Base-by-base conservation (phyloP, 495 filamentous ascomycete species). In the Hyaloscypha bicolor region DNA sequence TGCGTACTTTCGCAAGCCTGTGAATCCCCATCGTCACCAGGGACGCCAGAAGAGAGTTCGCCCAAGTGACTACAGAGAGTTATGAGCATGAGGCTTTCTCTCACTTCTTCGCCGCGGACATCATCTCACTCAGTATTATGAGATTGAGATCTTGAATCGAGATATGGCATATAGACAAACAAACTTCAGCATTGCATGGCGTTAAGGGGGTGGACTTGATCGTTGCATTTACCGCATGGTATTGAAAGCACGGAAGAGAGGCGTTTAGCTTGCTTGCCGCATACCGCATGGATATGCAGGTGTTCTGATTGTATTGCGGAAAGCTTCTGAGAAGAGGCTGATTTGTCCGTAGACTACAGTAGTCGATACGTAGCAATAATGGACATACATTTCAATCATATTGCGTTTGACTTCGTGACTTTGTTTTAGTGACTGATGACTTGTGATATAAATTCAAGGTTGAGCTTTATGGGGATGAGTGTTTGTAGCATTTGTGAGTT, bases 1-100 rank as follows among this genome's bases (percentile, higher is more conserved):
- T 59, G 91, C 95, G 22, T 99, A 99, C 77, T 95, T 98, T 77
- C 88, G 95, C 25, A 94, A 96, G 74, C 95, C 95, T 2, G 91
- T 98, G 61, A 99, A 99, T 74, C 95, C 93, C 12, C 93, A 97
- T 74, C 88, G 95, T 64, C 91, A 96, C 73, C 90, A 93, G 77
- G 90, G 91, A 64, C 81, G 90, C 62, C 88, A 92, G 66, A 87
- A 91, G 67, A 80, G 90, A 68, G 87, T 90, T 62, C 83, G 95
- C 55, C 93, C 93, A 21, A 94, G 91, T 74, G 96, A 99, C 78
- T 97, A 94, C 69, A 83, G 89, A 53, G 91, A 95, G 78, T 80
- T 96, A n/a, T 94, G 63, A 60, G n/a, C 31, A 25, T 25, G 30
- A 45, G 0, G 14, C 30, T 59, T 35, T 53, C 19, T 53, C 53